These are phyloP conservation scores for Cutaneotrichosporon spelunceum DNA, from an alignment of 1,284 basidiomycete species.

Conservation along the genomic window DNA sequence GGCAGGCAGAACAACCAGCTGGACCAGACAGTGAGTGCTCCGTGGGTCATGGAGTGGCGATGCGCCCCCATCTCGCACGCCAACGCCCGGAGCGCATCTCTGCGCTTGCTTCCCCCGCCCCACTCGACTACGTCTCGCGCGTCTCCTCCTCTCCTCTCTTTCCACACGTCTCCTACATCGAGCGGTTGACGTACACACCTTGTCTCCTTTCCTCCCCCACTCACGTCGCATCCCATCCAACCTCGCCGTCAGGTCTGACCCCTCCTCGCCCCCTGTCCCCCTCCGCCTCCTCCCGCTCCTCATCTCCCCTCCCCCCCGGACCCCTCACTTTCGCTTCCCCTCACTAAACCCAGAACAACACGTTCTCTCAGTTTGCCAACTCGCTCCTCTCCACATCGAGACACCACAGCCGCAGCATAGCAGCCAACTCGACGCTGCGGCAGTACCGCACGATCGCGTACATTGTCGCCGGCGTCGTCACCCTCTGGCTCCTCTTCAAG, in stretches of 20 bases:
- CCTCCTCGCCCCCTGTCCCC: too few relatives aligned
- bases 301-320: neutral
- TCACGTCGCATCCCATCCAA: too few relatives aligned
- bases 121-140: too few relatives aligned
- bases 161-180: too few relatives aligned
- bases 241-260: too few relatives aligned
- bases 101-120: too few relatives aligned
- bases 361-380: conserved; percentile 45
- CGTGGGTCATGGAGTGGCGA: neutral
- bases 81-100: too few relatives aligned
- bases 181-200: too few relatives aligned
- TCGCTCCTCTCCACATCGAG: conserved; percentile 49
- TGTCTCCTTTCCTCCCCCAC: too few relatives aligned
- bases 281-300: neutral
- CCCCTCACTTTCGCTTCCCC: neutral
- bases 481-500: conserved; percentile 43
- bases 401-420: conserved; percentile 46
- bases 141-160: too few relatives aligned
- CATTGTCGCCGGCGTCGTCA: conserved; percentile 40
- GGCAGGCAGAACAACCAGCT: conserved; percentile 48
- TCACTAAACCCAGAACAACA: conserved; percentile 25
- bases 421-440: conserved; percentile 38
- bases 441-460: conserved; percentile 49
- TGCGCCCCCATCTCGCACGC: neutral
- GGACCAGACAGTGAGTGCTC: conserved; percentile 41